Conservation (phyloP, 2,329 filamentous ascomycete species). For the Exserohilum turcica region DNA sequence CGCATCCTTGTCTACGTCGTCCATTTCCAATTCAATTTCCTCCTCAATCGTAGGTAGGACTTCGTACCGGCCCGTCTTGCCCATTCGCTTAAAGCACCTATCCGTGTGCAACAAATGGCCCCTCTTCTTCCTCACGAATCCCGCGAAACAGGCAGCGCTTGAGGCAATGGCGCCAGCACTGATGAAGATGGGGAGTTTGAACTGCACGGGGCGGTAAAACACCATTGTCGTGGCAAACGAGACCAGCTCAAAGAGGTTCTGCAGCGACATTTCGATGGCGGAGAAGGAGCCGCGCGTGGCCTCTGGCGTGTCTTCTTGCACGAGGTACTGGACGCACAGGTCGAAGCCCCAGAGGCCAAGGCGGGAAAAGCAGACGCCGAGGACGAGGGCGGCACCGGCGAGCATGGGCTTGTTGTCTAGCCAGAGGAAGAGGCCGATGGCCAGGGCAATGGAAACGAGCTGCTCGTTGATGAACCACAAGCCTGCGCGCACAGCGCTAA, state of each 20-base stretch:
- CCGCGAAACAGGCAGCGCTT: constrained; percentile 59
- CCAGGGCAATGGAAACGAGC: constrained; percentile 57
- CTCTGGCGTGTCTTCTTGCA: constrained; percentile 53
- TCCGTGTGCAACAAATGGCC: constrained; percentile 56
- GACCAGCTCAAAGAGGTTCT: constrained; percentile 72
- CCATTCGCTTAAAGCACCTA: constrained; percentile 24
- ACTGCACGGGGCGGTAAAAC: constrained; percentile 67
- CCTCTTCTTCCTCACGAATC: constrained; percentile 61
- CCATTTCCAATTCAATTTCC: constrained; percentile 24
- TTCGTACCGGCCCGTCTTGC: constrained; percentile 23
- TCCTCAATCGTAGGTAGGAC: constrained; percentile 32
- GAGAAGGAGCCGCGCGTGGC: constrained; percentile 68
- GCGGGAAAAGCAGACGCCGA: constrained; percentile 49
- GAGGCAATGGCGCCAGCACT: constrained; percentile 60
- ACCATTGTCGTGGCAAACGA: constrained; percentile 70
- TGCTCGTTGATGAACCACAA: constrained; percentile 76
- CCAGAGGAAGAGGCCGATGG: constrained; percentile 38
- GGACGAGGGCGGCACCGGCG: constrained; percentile 42
- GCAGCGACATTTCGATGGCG: constrained; percentile 67
- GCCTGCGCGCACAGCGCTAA: constrained; percentile 64
- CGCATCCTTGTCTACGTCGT: neutral
- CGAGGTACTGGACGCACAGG: constrained; percentile 52
- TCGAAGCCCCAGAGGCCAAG: constrained; percentile 57
- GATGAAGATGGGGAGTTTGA: constrained; percentile 66
- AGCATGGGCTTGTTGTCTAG: constrained; percentile 20